phyloP scores from a whole-genome alignment of 2,329 filamentous ascomycete genomes.

The Stagonosporopsis cucurbitacearum region DNA sequence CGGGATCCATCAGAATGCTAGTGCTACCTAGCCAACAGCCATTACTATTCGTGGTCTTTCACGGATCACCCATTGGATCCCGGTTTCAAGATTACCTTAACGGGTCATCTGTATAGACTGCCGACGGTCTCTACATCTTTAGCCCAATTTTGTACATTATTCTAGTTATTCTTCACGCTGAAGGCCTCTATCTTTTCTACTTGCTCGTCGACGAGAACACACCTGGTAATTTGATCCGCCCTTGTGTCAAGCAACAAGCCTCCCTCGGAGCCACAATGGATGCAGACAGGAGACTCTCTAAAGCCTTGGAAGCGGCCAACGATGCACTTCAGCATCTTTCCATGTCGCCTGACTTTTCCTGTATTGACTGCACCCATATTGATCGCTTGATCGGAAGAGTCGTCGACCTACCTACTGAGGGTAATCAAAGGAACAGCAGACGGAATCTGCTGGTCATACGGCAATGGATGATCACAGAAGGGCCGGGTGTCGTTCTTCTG shows the following conservation, averaged over 20 bases:
- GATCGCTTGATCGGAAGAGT: conserved; percentile 43
- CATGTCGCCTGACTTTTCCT: conserved; percentile 39
- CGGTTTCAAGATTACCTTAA: conserved; percentile 16
- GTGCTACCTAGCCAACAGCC: neutral
- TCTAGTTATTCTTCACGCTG: conserved; percentile 17
- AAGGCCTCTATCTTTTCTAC: neutral
- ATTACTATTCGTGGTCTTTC: conserved; percentile 27
- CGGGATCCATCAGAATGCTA: neutral
- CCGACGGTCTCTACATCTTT: conserved; percentile 17
- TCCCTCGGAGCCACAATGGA: conserved; percentile 30
- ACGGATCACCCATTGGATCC: conserved; percentile 19
- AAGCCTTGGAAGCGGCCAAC: conserved; percentile 42
- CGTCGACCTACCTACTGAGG: conserved; percentile 44
- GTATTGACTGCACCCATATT: conserved; percentile 44
- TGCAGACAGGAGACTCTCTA: conserved; percentile 38
- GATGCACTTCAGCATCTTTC: conserved; percentile 46
- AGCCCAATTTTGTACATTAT: conserved; percentile 21
- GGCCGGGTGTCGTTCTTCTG: conserved; percentile 40
- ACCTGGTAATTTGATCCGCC: conserved; percentile 6
- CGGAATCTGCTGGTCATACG: conserved; percentile 44
- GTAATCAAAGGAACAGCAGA: conserved; percentile 44
- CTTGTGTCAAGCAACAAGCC: conserved; percentile 4
- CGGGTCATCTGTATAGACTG: conserved; percentile 22
- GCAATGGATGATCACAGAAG: conserved; percentile 46
- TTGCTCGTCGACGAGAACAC: neutral